These are phyloP conservation scores for Botryotinia convoluta DNA, from an alignment of 2,329 filamentous ascomycete genomes.

Conservation along the genomic window DNA sequence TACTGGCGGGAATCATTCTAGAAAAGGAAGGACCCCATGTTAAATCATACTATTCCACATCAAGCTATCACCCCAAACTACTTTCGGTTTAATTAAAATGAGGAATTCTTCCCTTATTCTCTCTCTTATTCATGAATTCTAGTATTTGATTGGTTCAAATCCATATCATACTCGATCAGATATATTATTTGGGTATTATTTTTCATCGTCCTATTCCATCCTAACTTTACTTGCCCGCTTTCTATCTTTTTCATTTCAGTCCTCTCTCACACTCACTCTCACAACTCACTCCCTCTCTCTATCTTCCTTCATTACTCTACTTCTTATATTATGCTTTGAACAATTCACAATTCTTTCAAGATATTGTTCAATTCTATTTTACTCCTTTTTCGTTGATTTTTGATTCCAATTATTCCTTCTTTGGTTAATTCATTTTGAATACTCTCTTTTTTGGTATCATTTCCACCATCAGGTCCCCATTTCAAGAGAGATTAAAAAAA, in stretches of 20 bases:
- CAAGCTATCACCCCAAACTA: background rate
- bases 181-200: background rate
- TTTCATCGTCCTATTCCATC: background rate
- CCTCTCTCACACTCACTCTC: background rate
- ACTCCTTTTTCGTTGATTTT: slow-evolving; percentile 14
- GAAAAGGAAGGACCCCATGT: background rate
- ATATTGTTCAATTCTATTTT: background rate
- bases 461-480: background rate
- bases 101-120: background rate
- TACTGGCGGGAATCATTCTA: slow-evolving; percentile 9
- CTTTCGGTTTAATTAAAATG: background rate
- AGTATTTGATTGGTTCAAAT: background rate
- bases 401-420: slow-evolving; percentile 17
- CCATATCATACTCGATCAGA: background rate
- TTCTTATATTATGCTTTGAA: slow-evolving; percentile 6
- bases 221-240: background rate
- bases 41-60: background rate
- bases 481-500: slow-evolving; percentile 9
- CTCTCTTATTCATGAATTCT: background rate
- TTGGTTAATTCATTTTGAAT: slow-evolving; percentile 17
- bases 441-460: slow-evolving; percentile 5
- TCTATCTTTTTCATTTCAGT: background rate
- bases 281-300: background rate
- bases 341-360: slow-evolving; percentile 10
- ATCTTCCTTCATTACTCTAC: background rate